Percentiles rank a stretch among this genome's conserved stretches.
phyloP scores from a whole-genome alignment of 2,329 filamentous ascomycete genomes.

The Berkeleyomyces rouxiae region DNA sequence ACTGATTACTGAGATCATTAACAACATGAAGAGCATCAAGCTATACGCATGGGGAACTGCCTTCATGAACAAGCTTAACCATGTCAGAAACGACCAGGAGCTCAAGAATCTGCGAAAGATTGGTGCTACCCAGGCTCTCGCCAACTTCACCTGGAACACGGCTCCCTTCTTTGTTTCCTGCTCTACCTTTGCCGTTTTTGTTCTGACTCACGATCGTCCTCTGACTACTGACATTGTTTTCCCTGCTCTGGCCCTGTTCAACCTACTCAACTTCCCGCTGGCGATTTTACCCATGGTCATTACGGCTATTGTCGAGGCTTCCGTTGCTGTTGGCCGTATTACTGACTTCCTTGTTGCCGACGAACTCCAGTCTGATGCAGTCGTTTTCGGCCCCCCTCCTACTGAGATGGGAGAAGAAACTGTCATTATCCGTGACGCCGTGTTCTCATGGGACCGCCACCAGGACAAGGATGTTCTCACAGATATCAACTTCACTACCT shows the following conservation, averaged over 20 bases:
- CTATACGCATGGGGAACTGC: slow-evolving; percentile 94
- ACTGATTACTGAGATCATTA: slow-evolving; percentile 91
- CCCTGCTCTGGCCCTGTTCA: slow-evolving; percentile 85
- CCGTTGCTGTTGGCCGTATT: slow-evolving; percentile 76
- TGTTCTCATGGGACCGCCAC: slow-evolving; percentile 89
- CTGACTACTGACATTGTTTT: slow-evolving; percentile 92
- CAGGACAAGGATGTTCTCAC: slow-evolving; percentile 54
- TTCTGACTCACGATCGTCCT: slow-evolving; percentile 63
- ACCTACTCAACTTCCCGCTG: slow-evolving; percentile 85
- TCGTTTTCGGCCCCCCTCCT: slow-evolving; percentile 51
- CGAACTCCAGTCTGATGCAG: slow-evolving; percentile 75
- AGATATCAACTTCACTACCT: slow-evolving; percentile 73
- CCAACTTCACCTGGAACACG: slow-evolving; percentile 96
- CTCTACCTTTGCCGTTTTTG: slow-evolving; percentile 88
- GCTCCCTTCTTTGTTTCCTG: slow-evolving; percentile 96
- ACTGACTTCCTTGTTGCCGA: slow-evolving; percentile 75
- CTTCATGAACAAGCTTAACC: slow-evolving; percentile 95
- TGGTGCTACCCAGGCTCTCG: slow-evolving; percentile 79
- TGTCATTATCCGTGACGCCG: slow-evolving; percentile 65
- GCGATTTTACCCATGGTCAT: slow-evolving; percentile 96
- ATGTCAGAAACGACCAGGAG: slow-evolving; percentile 89
- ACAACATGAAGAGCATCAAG: slow-evolving; percentile 99
- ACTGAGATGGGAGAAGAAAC: slow-evolving; percentile 71
- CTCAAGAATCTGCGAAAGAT: slow-evolving; percentile 92
- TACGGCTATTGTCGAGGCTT: slow-evolving; percentile 85